Conservation (phyloP, 2,329 filamentous ascomycete genomes). For the Celoporthe dispersa region DNA sequence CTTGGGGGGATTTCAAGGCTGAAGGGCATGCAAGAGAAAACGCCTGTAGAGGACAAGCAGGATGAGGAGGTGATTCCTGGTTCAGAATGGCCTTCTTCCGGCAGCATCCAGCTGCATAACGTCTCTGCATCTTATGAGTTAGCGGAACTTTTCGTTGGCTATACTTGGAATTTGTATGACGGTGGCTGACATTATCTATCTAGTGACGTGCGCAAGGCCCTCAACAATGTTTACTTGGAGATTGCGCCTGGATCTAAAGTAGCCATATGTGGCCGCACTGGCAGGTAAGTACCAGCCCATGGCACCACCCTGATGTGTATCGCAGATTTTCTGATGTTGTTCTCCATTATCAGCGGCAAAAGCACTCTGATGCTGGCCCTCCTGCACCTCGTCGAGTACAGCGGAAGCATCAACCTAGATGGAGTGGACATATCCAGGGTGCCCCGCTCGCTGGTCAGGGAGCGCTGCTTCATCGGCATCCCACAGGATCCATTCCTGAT, state of each 20-base stretch:
- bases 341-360: constrained; percentile 40
- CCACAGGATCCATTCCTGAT: constrained; percentile 52
- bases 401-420: constrained; percentile 50
- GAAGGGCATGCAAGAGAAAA: constrained; percentile 36
- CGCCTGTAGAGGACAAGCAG: constrained; percentile 31
- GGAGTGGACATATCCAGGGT: constrained; percentile 50
- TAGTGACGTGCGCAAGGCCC: constrained; percentile 23
- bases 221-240: constrained; percentile 36
- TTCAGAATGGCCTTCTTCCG: constrained; percentile 37
- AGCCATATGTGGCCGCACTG: constrained; percentile 58
- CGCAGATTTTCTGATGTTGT: constrained; percentile 28
- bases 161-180: constrained; percentile 26
- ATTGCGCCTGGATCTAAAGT: constrained; percentile 50
- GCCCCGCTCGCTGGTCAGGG: constrained; percentile 50
- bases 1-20: constrained; percentile 42
- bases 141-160: neutral
- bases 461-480: constrained; percentile 42
- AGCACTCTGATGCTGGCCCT: constrained; percentile 50
- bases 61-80: neutral
- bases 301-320: neutral
- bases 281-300: constrained; percentile 41
- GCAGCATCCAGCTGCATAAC: constrained; percentile 34
- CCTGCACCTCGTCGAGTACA: constrained; percentile 52
- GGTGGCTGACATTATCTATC: constrained; percentile 11
- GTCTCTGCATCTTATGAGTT: constrained; percentile 38